phyloP scores from a whole-genome alignment of 805 yeast species.

The Yarrowia sp. region DNA sequence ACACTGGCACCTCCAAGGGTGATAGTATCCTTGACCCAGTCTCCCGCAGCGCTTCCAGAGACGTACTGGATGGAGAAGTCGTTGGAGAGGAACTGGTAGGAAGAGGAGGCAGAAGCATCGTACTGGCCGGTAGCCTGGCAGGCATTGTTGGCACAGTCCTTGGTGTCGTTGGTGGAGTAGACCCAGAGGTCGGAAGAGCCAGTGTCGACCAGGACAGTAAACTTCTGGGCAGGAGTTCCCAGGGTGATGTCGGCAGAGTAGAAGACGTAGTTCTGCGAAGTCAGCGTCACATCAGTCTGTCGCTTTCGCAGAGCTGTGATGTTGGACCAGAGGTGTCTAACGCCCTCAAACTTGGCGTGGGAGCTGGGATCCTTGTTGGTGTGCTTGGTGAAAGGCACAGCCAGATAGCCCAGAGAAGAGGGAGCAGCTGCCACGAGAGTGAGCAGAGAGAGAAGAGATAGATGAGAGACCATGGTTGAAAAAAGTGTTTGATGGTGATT shows the following conservation, averaged over 20 bases:
- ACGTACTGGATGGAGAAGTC: constrained; percentile 36
- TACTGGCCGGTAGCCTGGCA: constrained; percentile 19
- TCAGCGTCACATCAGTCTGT: constrained; percentile 8
- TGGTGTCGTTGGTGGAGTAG: constrained; percentile 13
- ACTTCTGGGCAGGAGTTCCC: constrained; percentile 57
- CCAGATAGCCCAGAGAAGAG: not conserved
- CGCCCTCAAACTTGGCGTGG: not conserved
- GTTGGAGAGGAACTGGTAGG: constrained; percentile 32
- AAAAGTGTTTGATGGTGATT: not conserved
- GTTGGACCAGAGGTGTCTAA: constrained; percentile 2
- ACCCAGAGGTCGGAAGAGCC: constrained; percentile 73
- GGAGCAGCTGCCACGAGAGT: constrained; percentile 20
- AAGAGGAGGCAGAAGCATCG: constrained; percentile 29
- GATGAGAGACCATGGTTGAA: not conserved
- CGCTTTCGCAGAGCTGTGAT: not conserved
- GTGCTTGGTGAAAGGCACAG: constrained; percentile 13
- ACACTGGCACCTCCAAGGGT: constrained; percentile 49
- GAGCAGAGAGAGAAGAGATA: constrained; percentile 2
- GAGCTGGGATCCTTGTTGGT: not conserved
- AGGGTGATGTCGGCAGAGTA: constrained; percentile 34
- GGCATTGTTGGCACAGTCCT: not conserved
- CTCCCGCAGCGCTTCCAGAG: constrained; percentile 48
- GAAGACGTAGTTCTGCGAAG: constrained; percentile 14
- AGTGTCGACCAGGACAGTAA: constrained; percentile 61
- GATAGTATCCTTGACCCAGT: constrained; percentile 62